A percentile compares a stretch with the other conserved stretches of the same genome.
Conservation (phyloP, 106 monocot genomes). For the Xerophyta viscosa region DNA sequence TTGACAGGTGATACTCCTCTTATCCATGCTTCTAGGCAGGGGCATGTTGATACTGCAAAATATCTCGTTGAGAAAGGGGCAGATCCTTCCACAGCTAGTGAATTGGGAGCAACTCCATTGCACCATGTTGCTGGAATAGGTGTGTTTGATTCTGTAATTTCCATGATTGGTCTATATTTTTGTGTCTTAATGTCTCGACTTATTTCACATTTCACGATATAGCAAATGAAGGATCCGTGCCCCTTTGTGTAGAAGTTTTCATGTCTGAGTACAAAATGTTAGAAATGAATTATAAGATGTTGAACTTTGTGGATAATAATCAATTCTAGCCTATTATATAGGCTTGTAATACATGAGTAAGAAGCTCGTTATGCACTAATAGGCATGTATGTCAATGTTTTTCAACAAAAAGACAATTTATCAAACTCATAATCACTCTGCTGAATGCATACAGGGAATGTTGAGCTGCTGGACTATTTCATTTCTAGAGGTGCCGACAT, state of each 20-base stretch:
- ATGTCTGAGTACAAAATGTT: too few relatives aligned
- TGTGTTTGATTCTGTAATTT: conserved; percentile 5
- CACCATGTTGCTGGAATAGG: conserved; percentile 97
- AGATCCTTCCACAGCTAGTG: conserved; percentile 64
- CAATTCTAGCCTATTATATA: too few relatives aligned
- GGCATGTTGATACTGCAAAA: conserved; percentile 46
- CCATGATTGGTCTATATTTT: background rate
- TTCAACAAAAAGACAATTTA: too few relatives aligned
- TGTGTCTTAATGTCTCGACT: too few relatives aligned
- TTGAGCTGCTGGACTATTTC: conserved; percentile 67
- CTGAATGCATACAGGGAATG: conserved; percentile 46
- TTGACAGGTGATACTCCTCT: conserved; percentile 90
- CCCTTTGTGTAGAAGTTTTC: too few relatives aligned
- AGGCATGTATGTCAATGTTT: too few relatives aligned
- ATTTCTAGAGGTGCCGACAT: conserved; percentile 62
- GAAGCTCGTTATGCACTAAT: too few relatives aligned
- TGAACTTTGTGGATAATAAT: too few relatives aligned
- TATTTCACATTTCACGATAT: too few relatives aligned
- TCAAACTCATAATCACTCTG: background rate
- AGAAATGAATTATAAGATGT: too few relatives aligned
- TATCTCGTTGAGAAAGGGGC: conserved; percentile 83
- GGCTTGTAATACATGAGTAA: too few relatives aligned
- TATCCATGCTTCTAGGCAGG: conserved; percentile 81
- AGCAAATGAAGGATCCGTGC: too few relatives aligned
- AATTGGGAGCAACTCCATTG: conserved; percentile 67